Conservation (phyloP, 192 early-diverging fungal species). For the Entomortierella parvispora region DNA sequence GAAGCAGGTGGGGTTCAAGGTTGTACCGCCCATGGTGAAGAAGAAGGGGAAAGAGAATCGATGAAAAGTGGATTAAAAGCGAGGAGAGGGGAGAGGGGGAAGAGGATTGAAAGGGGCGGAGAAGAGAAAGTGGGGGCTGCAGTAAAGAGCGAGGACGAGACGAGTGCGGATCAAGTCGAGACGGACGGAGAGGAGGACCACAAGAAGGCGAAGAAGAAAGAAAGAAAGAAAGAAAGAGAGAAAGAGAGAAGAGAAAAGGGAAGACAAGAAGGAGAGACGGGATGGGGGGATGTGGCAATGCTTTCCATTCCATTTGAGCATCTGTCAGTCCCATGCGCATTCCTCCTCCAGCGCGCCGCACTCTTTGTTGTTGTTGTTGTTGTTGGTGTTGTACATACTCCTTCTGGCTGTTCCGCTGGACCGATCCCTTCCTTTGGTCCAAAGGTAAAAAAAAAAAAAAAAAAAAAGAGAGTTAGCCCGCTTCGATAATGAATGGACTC, state of each 20-base stretch:
- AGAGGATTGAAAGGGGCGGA: background rate
- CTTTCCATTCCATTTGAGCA: too few relatives aligned
- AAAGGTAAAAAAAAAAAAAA: background rate
- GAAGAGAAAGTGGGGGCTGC: background rate
- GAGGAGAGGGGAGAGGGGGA: background rate
- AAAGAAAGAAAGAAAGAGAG: background rate
- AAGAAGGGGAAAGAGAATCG: background rate
- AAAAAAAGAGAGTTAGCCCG: background rate
- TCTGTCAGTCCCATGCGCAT: background rate
- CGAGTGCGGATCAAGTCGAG: background rate
- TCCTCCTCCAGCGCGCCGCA: background rate
- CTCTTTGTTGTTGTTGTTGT: background rate
- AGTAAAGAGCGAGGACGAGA: background rate
- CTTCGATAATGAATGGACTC: background rate
- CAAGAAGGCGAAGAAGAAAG: constrained; percentile 2
- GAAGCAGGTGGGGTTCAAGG: constrained; percentile 10
- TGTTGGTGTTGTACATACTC: background rate
- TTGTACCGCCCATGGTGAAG: background rate
- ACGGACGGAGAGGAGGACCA: background rate
- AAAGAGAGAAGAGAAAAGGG: background rate
- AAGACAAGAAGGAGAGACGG: background rate
- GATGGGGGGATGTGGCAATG: too few relatives aligned
- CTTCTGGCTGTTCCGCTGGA: too few relatives aligned
- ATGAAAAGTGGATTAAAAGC: background rate
- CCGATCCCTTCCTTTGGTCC: too few relatives aligned